These are phyloP conservation scores for Capsicum chinense DNA, from an alignment of 257 asterid genomes.

Conservation along the genomic window DNA sequence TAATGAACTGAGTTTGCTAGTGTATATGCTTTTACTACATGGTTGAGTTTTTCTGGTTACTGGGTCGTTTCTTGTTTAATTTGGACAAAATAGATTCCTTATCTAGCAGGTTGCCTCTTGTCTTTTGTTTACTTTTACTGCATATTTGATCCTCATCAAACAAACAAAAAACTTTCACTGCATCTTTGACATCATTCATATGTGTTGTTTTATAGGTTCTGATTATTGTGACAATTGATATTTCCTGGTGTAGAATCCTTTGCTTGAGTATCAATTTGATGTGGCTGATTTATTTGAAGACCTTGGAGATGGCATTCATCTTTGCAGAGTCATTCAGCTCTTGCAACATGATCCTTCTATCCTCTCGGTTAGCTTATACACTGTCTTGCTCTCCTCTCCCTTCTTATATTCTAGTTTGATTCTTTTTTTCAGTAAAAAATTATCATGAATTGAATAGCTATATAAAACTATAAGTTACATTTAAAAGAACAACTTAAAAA, in stretches of 20 bases:
- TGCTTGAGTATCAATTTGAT: slow-evolving; percentile 72
- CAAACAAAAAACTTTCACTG: neutral
- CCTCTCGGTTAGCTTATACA: slow-evolving; percentile 64
- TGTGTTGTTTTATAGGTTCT: slow-evolving; percentile 1
- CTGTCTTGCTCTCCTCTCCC: neutral
- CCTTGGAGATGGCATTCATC: slow-evolving; percentile 80
- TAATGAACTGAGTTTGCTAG: neutral
- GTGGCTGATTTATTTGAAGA: slow-evolving; percentile 74
- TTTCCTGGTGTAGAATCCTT: slow-evolving; percentile 63
- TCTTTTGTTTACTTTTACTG: neutral
- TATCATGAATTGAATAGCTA: neutral
- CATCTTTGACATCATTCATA: slow-evolving; percentile 5
- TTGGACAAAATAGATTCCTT: slow-evolving; percentile 10
- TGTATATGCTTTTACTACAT: slow-evolving; percentile 11
- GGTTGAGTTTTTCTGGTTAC: slow-evolving; percentile 4
- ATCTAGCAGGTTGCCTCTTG: slow-evolving; percentile 1
- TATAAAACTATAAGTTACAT: neutral
- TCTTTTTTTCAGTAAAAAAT: neutral
- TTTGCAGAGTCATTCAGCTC: slow-evolving; percentile 85
- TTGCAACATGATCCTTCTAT: slow-evolving; percentile 76
- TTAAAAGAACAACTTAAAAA: neutral
- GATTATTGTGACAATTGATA: neutral
- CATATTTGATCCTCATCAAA: neutral
- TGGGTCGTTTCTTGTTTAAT: neutral
- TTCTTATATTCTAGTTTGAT: neutral